Base-by-base conservation (phyloP, 371 early-diverging fungal genomes). In the Mucor velutinosus region DNA sequence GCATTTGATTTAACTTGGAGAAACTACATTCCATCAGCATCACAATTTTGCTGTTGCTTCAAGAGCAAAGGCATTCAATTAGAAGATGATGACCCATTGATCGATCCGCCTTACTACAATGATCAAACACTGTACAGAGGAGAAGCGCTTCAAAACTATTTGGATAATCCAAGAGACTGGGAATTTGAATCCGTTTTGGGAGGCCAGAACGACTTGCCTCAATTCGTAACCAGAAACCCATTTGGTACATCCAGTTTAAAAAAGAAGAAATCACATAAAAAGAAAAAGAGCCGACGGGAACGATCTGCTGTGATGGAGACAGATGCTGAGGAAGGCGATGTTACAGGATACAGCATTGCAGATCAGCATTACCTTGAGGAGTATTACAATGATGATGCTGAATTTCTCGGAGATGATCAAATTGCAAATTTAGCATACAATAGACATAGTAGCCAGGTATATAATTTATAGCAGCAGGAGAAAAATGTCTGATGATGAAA, bases 1-100 rank as follows among this genome's bases (percentile, higher is more conserved):
- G 80, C 77, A 10, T 82, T 82, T 64, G 83, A 82, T 55, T 65
- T 82, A 25, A 82, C 83, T 5, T 82, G 83, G 83, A 69, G 72
- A 58, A 80, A 82, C 51, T 82, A 82, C 55, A 45, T 82, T 47
- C 80, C 83, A 23, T 79, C 75, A 23, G 23, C 63, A 27, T 66
- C 72, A 15, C 75, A 73, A 19, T 63, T 78, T 37, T 72, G 69
- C 23, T 79, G 79, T 33, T n/a, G 67, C 32, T 66, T 65, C 11
- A 67, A 65, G 35, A 53, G 57, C 47, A 70, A 57, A 47, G 60
- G 49, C 17, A 77, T 77, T 62, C 80, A 67, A 15, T 60, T 77
- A 11, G 80, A 76, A 29, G 76, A 76, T 19, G 74, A 80, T 43
- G 75, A 79, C 47, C 53, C 41, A 27, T 35, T 70, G 4, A 51